These are phyloP conservation scores for Protomyces inundatus DNA, from an alignment of 1,139 yeast species.

Conservation along the genomic window DNA sequence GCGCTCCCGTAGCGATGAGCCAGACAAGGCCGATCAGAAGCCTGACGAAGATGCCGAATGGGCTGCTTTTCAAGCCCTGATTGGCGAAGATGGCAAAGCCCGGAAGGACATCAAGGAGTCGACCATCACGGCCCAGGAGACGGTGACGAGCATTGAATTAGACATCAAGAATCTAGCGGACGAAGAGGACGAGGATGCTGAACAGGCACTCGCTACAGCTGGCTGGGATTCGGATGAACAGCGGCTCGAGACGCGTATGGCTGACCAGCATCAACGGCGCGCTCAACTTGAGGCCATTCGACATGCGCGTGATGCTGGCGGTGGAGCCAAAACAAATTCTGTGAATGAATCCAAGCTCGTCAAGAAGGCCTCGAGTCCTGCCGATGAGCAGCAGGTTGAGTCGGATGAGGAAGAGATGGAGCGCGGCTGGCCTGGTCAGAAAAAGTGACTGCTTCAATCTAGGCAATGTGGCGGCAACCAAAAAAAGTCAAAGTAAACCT, in stretches of 20 bases:
- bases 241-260: slow-evolving; percentile 8
- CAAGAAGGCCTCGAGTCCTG: not conserved
- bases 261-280: slow-evolving; percentile 7
- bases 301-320: not conserved
- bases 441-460: not conserved
- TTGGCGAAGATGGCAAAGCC: not conserved
- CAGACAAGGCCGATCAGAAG: not conserved
- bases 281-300: slow-evolving; percentile 3
- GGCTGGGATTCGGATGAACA: slow-evolving; percentile 5
- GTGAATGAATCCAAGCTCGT: not conserved
- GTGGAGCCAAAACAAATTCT: not conserved
- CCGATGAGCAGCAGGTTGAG: not conserved
- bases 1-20: not conserved
- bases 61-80: slow-evolving; percentile 15
- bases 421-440: not conserved
- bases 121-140: not conserved
- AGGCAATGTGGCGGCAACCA: slow-evolving; percentile 2
- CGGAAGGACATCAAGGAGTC: not conserved
- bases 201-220: not conserved
- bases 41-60: slow-evolving; percentile 18
- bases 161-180: not conserved
- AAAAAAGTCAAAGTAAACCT: not conserved
- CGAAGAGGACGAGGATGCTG: slow-evolving; percentile 7
- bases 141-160: not conserved
- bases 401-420: not conserved